Evolutionary conservation across 805 yeast species (phyloP), one percentile per base, ranked within the genome.

Genomic region (Wickerhamiella shivajii): DNA sequence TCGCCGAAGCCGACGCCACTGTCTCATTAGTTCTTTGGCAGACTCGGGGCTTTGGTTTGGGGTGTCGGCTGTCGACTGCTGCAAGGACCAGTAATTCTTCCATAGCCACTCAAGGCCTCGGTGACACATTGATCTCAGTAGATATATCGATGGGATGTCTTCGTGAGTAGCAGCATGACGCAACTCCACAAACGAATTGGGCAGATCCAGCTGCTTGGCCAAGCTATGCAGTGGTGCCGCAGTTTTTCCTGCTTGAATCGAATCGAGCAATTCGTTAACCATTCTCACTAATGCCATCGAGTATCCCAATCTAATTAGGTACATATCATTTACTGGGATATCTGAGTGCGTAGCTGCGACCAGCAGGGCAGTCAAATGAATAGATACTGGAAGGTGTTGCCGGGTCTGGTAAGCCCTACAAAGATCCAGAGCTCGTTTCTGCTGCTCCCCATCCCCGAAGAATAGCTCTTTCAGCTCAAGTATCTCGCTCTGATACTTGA

Each of bases 131-230:
- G 60, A 49, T 24, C 92, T 60, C n/a, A 85, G 59, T 55, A 78
- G 63, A 25, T 67, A 71, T 26, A 81, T 45, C 20, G 77, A 63
- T 1, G 96, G 95, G 17, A 90, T 54, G 12, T 62, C 59, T 46
- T 87, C 97, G 53, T 90, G 98, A 0, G 98, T 87, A 4, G 92
- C 85, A 46, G 71, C 68, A 53, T 90, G 97, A 36, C 98, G 64
- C 19, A 83, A 50, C 48, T 90, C 98, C 1, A 90, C 98, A 53
- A 90, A 83, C 47, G 67, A 68, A 20, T 74, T 63, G 0, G 97
- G 94, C 16, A 90, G 59, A 1, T 69, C 67, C 15, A 80, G 55
- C 27, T 66, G 65, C 34, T 60, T 66, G 1, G 97, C 97, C 16
- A 90, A 55, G 5, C 65, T 63, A 41, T 77, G 77, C 44, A 90